phyloP scores from a whole-genome alignment of 1,284 basidiomycete genomes.

The Takashimella koratensis region DNA sequence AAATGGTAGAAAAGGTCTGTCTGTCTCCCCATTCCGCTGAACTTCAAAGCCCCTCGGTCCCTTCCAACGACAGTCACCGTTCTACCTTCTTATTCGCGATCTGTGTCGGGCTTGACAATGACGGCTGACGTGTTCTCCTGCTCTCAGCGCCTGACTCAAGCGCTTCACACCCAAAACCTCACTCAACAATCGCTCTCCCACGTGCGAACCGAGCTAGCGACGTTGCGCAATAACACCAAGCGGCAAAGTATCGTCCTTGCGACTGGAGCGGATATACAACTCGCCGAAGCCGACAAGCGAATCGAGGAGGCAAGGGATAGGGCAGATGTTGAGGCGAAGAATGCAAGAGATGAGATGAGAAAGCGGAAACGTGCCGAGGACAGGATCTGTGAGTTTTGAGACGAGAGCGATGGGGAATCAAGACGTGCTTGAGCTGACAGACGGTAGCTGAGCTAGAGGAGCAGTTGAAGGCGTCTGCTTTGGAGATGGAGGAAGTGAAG shows the following conservation, averaged over 20 bases:
- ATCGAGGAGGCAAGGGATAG: constrained; percentile 84
- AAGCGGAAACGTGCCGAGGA: constrained; percentile 38
- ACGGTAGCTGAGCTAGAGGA: constrained; percentile 64
- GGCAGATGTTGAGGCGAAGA: constrained; percentile 66
- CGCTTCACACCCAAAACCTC: constrained; percentile 50
- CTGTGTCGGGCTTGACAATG: too few relatives aligned
- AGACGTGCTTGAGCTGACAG: constrained; percentile 3
- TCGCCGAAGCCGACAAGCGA: constrained; percentile 52
- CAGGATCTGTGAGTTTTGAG: constrained; percentile 28
- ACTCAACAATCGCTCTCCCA: constrained; percentile 45
- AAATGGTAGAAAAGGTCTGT: constrained; percentile 49
- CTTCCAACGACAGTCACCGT: too few relatives aligned
- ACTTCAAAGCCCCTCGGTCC: too few relatives aligned
- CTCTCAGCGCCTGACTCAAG: constrained; percentile 68
- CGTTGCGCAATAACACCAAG: constrained; percentile 23
- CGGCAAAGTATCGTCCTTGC: constrained; percentile 22
- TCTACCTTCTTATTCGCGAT: too few relatives aligned
- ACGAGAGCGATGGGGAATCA: not conserved
- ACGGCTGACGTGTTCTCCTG: not conserved
- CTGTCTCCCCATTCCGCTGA: too few relatives aligned
- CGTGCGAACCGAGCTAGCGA: constrained; percentile 37
- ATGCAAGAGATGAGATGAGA: constrained; percentile 59
- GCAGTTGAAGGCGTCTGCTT: constrained; percentile 61
- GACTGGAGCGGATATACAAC: constrained; percentile 28
- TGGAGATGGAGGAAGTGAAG: constrained; percentile 63